Conservation (phyloP, 2,329 filamentous ascomycete species). For the Colletotrichum destructivum region DNA sequence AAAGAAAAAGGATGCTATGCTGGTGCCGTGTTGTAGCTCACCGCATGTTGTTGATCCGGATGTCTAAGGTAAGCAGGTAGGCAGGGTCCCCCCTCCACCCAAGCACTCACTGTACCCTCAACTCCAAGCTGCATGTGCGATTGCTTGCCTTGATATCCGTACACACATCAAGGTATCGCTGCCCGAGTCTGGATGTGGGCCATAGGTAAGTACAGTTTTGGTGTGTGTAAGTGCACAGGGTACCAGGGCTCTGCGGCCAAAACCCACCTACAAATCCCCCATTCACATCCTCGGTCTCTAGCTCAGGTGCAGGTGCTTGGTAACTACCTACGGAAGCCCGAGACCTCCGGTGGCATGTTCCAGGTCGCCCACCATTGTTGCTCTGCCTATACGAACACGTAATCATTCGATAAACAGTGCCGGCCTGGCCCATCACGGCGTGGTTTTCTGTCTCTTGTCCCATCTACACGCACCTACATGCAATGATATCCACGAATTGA, state of each 20-base stretch:
- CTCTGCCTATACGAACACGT: not conserved
- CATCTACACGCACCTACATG: not conserved
- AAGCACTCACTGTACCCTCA: not conserved
- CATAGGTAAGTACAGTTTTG: not conserved
- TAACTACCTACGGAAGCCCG: too few species aligned
- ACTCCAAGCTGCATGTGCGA: not conserved
- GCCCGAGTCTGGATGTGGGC: not conserved
- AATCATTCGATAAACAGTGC: slow-evolving; percentile 26
- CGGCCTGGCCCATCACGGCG: not conserved
- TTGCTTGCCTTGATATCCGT: not conserved
- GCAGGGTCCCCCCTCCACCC: not conserved
- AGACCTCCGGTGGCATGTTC: not conserved
- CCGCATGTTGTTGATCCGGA: slow-evolving; percentile 22
- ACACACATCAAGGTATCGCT: too few species aligned
- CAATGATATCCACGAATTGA: not conserved
- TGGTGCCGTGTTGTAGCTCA: slow-evolving; percentile 20
- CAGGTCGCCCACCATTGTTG: not conserved
- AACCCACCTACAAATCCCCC: not conserved
- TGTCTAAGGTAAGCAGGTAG: slow-evolving; percentile 12
- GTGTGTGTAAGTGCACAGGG: slow-evolving; percentile 2
- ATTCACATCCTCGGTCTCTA: not conserved
- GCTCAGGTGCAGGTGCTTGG: not conserved
- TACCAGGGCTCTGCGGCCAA: slow-evolving; percentile 1
- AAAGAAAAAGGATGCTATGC: not conserved
- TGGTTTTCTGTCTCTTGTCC: slow-evolving; percentile 16